Conservation (phyloP, 2,329 filamentous ascomycete species). For the Tolypocladium endophyticum region DNA sequence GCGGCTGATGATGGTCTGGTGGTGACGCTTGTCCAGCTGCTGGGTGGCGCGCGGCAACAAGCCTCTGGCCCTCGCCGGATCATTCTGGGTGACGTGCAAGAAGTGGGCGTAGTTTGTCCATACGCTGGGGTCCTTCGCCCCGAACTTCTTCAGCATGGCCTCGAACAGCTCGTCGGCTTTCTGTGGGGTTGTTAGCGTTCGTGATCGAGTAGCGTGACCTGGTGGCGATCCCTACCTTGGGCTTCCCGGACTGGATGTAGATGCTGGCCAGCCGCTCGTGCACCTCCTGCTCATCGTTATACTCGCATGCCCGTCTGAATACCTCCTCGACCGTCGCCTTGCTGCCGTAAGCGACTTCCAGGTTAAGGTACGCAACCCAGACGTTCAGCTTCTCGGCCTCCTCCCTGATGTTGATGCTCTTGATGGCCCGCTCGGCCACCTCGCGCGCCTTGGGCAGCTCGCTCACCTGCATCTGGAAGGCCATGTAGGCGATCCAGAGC, state of each 20-base stretch:
- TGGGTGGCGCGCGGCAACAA: constrained; percentile 78
- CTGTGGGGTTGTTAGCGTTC: constrained; percentile 34
- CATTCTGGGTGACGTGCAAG: constrained; percentile 62
- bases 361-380: constrained; percentile 88
- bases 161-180: constrained; percentile 86
- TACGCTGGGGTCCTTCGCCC: constrained; percentile 65
- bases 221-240: constrained; percentile 49
- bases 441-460: constrained; percentile 82
- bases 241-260: constrained; percentile 84
- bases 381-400: constrained; percentile 90
- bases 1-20: constrained; percentile 63
- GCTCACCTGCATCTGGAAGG: constrained; percentile 89
- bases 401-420: constrained; percentile 83
- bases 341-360: constrained; percentile 83
- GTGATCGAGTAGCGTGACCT: neutral
- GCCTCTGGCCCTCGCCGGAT: constrained; percentile 63
- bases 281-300: constrained; percentile 85
- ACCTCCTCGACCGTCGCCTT: constrained; percentile 74
- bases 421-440: constrained; percentile 80
- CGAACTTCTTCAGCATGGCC: constrained; percentile 77
- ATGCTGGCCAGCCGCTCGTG: constrained; percentile 86
- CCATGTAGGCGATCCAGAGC: constrained; percentile 96
- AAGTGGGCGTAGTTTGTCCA: constrained; percentile 96
- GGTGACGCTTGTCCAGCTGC: constrained; percentile 59
- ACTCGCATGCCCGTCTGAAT: constrained; percentile 87